Evolutionary conservation across 257 asterid species (phyloP).

Genomic region (Nicotiana knightiana): DNA sequence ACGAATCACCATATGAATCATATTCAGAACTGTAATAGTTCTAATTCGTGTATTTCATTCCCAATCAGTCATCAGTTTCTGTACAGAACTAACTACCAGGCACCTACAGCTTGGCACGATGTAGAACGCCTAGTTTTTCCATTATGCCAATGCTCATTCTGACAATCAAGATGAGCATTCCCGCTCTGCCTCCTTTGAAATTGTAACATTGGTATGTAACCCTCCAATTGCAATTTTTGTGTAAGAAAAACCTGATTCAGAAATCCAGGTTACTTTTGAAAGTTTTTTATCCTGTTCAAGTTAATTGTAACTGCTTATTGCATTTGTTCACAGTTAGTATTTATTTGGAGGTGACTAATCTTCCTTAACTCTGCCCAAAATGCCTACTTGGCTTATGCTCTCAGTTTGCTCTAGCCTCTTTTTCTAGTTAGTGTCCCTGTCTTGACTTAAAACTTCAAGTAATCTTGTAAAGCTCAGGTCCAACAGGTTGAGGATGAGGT

Average conservation of each 20-base stretch:
- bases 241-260: conserved; percentile 43
- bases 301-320: neutral
- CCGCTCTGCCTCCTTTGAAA: neutral
- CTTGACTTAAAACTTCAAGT: no score
- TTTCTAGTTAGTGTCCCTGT: neutral
- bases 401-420: neutral
- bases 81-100: conserved; percentile 7
- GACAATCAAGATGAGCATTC: neutral
- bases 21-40: neutral
- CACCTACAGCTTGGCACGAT: neutral
- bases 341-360: neutral
- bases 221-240: neutral
- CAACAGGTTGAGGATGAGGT: neutral
- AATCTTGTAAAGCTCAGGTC: no score
- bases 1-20: neutral
- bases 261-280: conserved; percentile 40
- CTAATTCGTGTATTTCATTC: neutral
- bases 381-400: neutral
- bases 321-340: neutral
- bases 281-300: neutral
- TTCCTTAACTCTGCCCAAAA: neutral
- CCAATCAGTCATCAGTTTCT: neutral
- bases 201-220: conserved; percentile 1
- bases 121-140: neutral
- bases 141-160: neutral